These are phyloP conservation scores for Pseudogymnoascus sp. DNA, from an alignment of 2,329 filamentous ascomycete genomes.

Conservation along the genomic window DNA sequence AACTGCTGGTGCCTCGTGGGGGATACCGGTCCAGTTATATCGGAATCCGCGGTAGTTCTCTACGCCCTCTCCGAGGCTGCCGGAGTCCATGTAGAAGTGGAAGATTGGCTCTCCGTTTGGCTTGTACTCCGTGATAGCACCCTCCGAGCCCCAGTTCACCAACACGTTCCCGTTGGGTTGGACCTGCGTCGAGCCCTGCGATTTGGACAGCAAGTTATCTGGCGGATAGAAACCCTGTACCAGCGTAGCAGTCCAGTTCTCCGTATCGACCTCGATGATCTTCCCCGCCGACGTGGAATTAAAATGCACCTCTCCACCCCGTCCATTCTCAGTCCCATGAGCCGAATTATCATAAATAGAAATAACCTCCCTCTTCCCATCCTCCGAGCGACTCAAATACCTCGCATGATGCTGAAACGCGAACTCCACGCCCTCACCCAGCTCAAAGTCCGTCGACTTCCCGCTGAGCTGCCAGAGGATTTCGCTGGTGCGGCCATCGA, in stretches of 20 bases:
- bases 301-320: slow-evolving; percentile 13
- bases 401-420: slow-evolving; percentile 44
- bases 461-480: slow-evolving; percentile 42
- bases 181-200: slow-evolving; percentile 21
- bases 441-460: slow-evolving; percentile 36
- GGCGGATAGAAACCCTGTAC: slow-evolving; percentile 18
- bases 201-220: slow-evolving; percentile 17
- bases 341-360: slow-evolving; percentile 22
- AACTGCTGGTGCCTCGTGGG: slow-evolving; percentile 31
- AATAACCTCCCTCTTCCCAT: slow-evolving; percentile 16
- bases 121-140: slow-evolving; percentile 20
- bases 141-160: slow-evolving; percentile 21
- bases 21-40: slow-evolving; percentile 33
- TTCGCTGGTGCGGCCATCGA: slow-evolving; percentile 37
- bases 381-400: slow-evolving; percentile 25
- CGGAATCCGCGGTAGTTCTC: slow-evolving; percentile 34
- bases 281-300: slow-evolving; percentile 18
- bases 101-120: slow-evolving; percentile 30
- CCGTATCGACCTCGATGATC: slow-evolving; percentile 19
- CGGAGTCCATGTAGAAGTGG: slow-evolving; percentile 33
- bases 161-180: slow-evolving; percentile 21
- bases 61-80: slow-evolving; percentile 22
- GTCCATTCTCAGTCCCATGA: slow-evolving; percentile 13
- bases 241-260: slow-evolving; percentile 16
- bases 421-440: slow-evolving; percentile 37